Conservation (phyloP, 805 yeast genomes). For the Vanderwaltozyma polyspora region DNA sequence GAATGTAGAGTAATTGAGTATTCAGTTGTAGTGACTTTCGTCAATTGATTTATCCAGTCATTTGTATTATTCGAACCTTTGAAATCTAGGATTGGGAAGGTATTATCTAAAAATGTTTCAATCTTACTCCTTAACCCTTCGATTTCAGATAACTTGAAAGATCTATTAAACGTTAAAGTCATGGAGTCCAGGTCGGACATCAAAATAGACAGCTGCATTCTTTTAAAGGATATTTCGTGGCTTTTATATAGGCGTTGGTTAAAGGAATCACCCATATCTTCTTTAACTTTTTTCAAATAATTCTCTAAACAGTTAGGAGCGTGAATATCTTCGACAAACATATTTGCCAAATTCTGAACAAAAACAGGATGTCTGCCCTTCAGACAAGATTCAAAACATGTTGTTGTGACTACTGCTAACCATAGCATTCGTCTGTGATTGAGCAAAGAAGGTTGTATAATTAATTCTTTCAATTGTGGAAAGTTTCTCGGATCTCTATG, state of each 20-base stretch:
- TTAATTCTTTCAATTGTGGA: constrained; percentile 13
- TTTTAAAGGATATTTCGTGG: constrained; percentile 17
- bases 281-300: constrained; percentile 15
- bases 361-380: constrained; percentile 22
- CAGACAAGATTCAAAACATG: constrained; percentile 21
- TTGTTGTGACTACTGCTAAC: constrained; percentile 17
- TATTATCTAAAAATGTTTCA: constrained; percentile 13
- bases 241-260: constrained; percentile 7
- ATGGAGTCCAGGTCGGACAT: constrained; percentile 20
- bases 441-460: constrained; percentile 7
- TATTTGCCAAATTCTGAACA: constrained; percentile 7
- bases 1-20: constrained; percentile 16
- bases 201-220: constrained; percentile 17
- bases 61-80: constrained; percentile 1
- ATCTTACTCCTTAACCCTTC: constrained; percentile 15
- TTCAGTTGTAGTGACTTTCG: constrained; percentile 1
- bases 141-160: constrained; percentile 9
- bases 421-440: constrained; percentile 25
- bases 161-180: constrained; percentile 16
- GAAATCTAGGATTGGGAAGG: constrained; percentile 7
- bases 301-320: constrained; percentile 8
- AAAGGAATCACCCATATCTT: constrained; percentile 7
- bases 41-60: constrained; percentile 3
- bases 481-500: constrained; percentile 25
- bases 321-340: constrained; percentile 13